Percentiles rank a stretch among this genome's conserved stretches.
Evolutionary conservation across 202 grass and related monocot species (phyloP).

Genomic region (Hordeum pubiflorum): DNA sequence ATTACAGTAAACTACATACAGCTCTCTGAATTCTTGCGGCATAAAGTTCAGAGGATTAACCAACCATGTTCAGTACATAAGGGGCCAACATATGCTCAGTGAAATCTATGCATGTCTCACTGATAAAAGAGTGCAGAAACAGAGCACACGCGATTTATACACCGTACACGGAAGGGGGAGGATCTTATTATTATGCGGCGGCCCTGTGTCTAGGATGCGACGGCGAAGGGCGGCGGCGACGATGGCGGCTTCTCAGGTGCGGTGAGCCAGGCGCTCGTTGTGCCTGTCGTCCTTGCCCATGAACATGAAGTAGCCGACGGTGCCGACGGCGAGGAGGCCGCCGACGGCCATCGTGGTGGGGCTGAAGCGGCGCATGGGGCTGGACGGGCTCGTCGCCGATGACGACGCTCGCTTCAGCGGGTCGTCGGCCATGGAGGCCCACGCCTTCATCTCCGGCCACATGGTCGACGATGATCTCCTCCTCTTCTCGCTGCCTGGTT

Average conservation of each 20-base stretch:
- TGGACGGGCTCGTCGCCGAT: background rate
- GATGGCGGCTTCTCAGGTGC: background rate
- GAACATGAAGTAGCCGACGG: constrained; percentile 50
- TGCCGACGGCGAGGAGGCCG: constrained; percentile 43
- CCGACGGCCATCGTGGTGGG: constrained; percentile 42
- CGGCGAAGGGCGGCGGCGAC: background rate
- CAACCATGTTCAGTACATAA: background rate
- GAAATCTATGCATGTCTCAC: background rate
- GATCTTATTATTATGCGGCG: background rate
- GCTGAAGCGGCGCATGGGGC: constrained; percentile 38
- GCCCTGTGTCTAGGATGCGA: too few relatives aligned
- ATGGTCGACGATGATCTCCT: background rate
- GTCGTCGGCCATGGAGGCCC: constrained; percentile 40
- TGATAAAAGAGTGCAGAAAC: background rate
- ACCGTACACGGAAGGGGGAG: background rate
- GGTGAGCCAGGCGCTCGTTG: constrained; percentile 17
- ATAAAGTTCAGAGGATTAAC: background rate
- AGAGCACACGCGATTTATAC: background rate
- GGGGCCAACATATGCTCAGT: background rate
- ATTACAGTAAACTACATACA: background rate
- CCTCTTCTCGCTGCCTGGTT: background rate
- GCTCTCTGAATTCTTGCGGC: background rate
- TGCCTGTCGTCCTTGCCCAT: constrained; percentile 42
- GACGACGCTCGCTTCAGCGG: constrained; percentile 28
- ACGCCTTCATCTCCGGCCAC: constrained; percentile 47